phyloP scores from a whole-genome alignment of 257 asterid genomes.

The Plectranthus barbatus region DNA sequence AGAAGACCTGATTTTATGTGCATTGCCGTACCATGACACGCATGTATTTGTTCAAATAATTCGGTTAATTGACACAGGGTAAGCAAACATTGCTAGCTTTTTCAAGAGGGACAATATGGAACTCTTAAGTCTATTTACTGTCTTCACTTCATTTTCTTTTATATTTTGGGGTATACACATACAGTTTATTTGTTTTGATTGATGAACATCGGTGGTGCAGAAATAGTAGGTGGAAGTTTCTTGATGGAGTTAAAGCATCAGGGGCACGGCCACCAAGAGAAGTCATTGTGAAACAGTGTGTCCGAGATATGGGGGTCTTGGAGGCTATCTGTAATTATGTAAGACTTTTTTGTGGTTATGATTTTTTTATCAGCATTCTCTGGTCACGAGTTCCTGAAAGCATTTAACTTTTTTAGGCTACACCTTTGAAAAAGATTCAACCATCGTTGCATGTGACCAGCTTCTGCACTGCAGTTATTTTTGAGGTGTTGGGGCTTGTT shows the following conservation, averaged over 20 bases:
- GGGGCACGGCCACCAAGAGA: conserved; percentile 85
- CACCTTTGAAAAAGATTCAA: conserved; percentile 48
- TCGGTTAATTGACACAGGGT: conserved; percentile 71
- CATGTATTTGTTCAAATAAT: conserved; percentile 68
- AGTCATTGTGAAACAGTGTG: conserved; percentile 75
- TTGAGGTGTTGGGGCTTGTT: conserved; percentile 67
- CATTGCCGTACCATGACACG: conserved; percentile 88
- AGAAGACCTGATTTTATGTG: conserved; percentile 77
- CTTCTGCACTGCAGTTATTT: conserved; percentile 71
- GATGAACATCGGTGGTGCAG: conserved; percentile 37
- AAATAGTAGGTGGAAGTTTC: conserved; percentile 78
- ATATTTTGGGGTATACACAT: not conserved
- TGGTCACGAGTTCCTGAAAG: conserved; percentile 12
- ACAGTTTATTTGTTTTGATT: not conserved
- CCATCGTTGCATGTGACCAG: conserved; percentile 52
- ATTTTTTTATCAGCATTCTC: not conserved
- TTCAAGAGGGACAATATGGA: not conserved
- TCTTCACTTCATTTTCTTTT: not conserved
- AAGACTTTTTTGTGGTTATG: conserved; percentile 16
- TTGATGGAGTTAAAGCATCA: conserved; percentile 73
- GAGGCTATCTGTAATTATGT: conserved; percentile 75
- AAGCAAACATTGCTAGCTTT: conserved; percentile 6
- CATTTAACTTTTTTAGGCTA: conserved; percentile 42
- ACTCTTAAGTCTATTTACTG: not conserved
- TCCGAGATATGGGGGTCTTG: conserved; percentile 67